These are phyloP conservation scores for Candida hungchunana DNA, from an alignment of 805 yeast species.

Conservation along the genomic window DNA sequence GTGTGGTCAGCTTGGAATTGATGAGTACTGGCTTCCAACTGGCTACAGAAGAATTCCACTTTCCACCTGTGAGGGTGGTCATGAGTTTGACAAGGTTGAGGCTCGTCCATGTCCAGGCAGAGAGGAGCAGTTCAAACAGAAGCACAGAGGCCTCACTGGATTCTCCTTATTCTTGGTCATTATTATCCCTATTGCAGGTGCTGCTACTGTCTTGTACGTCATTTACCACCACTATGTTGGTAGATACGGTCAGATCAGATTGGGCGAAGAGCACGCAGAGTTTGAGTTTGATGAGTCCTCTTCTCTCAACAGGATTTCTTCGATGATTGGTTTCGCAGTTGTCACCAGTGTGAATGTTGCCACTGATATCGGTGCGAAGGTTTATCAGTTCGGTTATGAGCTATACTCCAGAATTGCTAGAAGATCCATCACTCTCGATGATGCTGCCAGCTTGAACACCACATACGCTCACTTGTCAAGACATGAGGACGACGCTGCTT, in stretches of 20 bases:
- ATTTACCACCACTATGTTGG: constrained; percentile 79
- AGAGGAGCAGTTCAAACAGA: constrained; percentile 52
- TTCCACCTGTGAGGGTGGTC: constrained; percentile 83
- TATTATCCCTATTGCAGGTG: constrained; percentile 49
- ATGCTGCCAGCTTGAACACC: constrained; percentile 1
- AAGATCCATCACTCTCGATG: constrained; percentile 21
- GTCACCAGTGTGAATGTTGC: constrained; percentile 26
- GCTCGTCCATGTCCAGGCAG: constrained; percentile 87
- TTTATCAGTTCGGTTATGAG: constrained; percentile 6
- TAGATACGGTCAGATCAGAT: constrained; percentile 79
- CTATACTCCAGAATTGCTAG: constrained; percentile 9
- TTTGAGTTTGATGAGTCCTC: constrained; percentile 64
- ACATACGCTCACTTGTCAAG: constrained; percentile 10
- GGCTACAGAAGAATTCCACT: constrained; percentile 87
- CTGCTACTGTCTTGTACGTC: constrained; percentile 57
- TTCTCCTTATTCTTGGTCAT: constrained; percentile 49
- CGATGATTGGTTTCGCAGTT: constrained; percentile 29
- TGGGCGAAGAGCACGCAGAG: constrained; percentile 75
- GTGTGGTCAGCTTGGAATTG: constrained; percentile 52
- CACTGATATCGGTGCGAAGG: constrained; percentile 12
- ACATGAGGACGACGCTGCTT: constrained; percentile 11
- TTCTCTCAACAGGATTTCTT: constrained; percentile 44
- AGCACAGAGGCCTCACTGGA: constrained; percentile 53
- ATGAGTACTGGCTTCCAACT: constrained; percentile 82
- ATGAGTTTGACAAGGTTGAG: constrained; percentile 58